Evolutionary conservation across 129 eudicot species (phyloP).

Genomic region (Centrapalus pauciflorus): DNA sequence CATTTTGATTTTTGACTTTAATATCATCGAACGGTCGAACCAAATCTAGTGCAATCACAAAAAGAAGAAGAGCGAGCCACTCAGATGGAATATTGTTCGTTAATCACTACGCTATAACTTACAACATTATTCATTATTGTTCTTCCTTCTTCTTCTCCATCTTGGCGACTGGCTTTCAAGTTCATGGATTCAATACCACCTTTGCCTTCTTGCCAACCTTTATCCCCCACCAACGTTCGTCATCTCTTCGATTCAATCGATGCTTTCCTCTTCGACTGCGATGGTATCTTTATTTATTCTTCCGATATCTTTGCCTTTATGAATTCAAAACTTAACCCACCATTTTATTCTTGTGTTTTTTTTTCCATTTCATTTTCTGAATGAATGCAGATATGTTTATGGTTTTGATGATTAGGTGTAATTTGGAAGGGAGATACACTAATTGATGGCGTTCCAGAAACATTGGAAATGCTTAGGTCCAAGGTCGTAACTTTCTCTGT

Average conservation of each 20-base stretch:
- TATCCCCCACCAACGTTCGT: conserved; percentile 28
- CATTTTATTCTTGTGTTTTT: neutral
- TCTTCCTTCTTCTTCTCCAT: neutral
- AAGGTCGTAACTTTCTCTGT: conserved; percentile 32
- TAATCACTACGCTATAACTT: no score
- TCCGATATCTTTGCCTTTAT: neutral
- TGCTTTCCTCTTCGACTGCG: conserved; percentile 91
- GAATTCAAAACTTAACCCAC: neutral
- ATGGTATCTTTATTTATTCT: conserved; percentile 32
- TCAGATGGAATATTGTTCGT: no score
- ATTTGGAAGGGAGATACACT: conserved; percentile 92
- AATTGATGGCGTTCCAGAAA: conserved; percentile 68
- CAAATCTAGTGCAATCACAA: no score
- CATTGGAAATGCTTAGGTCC: conserved; percentile 76
- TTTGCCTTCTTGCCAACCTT: conserved; percentile 20
- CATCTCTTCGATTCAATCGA: conserved; percentile 69
- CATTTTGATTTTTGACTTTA: no score
- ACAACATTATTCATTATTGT: neutral
- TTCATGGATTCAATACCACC: conserved; percentile 23
- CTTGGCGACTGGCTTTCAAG: neutral
- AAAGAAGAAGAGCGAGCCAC: no score
- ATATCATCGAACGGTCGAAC: no score
- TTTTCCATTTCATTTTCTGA: no score
- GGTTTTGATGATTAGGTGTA: conserved; percentile 45
- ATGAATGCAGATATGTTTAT: neutral